phyloP scores from a whole-genome alignment of 345 rosid species.

The Eucalyptus pauciflora region DNA sequence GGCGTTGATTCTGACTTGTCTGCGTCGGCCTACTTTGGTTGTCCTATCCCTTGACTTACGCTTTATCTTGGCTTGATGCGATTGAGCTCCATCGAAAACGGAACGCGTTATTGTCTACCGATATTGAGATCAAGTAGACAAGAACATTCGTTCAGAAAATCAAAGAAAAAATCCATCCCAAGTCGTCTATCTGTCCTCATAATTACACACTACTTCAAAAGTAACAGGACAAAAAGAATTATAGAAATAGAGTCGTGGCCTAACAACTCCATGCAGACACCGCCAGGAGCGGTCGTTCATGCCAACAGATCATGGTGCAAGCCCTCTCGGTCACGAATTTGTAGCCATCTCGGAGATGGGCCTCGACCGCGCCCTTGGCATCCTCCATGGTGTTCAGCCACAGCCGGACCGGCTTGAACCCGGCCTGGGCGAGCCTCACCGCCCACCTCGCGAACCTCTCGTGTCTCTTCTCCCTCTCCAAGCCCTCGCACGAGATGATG shows the following conservation, averaged over 20 bases:
- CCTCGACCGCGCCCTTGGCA: not conserved
- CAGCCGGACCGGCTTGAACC: conserved; percentile 30
- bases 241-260: not conserved
- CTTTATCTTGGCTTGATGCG: not conserved
- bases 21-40: not conserved
- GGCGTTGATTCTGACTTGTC: not conserved
- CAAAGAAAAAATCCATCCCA: not conserved
- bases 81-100: not conserved
- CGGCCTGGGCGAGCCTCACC: conserved; percentile 13
- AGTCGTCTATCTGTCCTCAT: not conserved
- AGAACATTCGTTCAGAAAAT: not conserved
- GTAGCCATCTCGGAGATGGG: conserved; percentile 20
- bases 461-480: conserved; percentile 40
- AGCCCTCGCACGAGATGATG: conserved; percentile 37
- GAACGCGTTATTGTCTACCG: not conserved
- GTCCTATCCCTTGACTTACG: not conserved
- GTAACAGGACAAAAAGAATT: not conserved
- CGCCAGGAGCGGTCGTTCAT: conserved; percentile 40
- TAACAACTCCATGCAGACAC: conserved; percentile 43
- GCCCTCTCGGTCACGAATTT: conserved; percentile 22
- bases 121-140: not conserved
- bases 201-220: not conserved
- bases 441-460: conserved; percentile 30
- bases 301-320: conserved; percentile 48
- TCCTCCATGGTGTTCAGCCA: conserved; percentile 14